phyloP scores from a whole-genome alignment of 768 basidiomycete species.

The Naganishia vaughanmartiniae region DNA sequence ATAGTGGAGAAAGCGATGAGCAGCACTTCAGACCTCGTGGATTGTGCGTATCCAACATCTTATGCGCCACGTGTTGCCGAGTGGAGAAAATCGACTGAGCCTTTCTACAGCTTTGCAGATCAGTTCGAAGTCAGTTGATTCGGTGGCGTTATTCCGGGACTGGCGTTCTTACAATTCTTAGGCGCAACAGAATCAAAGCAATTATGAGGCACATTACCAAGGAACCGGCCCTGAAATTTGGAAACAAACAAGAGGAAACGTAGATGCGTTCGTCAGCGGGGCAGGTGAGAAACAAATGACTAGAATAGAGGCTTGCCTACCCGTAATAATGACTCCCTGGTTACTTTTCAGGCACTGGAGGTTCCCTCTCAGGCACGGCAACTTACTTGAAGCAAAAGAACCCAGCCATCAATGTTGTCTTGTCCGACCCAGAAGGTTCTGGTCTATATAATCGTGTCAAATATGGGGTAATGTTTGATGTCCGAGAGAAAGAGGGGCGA shows the following conservation, averaged over 20 bases:
- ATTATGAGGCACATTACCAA: conserved; percentile 80
- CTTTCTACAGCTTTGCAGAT: conserved; percentile 72
- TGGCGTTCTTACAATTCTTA: background rate
- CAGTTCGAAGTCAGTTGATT: conserved; percentile 72
- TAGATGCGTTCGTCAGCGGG: conserved; percentile 84
- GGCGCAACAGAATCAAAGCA: conserved; percentile 69
- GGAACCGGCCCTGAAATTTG: conserved; percentile 95
- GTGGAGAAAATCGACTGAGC: background rate
- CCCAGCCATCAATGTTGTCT: conserved; percentile 64
- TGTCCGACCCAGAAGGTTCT: conserved; percentile 90
- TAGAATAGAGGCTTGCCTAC: no score
- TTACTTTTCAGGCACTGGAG: conserved; percentile 72
- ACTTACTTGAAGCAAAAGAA: conserved; percentile 74
- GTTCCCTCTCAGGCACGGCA: conserved; percentile 84
- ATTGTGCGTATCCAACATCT: conserved; percentile 30
- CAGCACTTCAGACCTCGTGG: conserved; percentile 61
- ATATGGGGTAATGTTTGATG: conserved; percentile 90
- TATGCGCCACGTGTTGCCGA: background rate
- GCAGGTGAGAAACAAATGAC: conserved; percentile 60
- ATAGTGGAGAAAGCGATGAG: conserved; percentile 18
- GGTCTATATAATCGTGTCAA: conserved; percentile 95
- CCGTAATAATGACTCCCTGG: no score
- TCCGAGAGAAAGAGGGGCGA: conserved; percentile 87
- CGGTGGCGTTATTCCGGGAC: background rate
- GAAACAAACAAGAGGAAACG: conserved; percentile 77